Base-by-base conservation (phyloP, 257 asterid genomes). In the Verbascum thapsus region DNA sequence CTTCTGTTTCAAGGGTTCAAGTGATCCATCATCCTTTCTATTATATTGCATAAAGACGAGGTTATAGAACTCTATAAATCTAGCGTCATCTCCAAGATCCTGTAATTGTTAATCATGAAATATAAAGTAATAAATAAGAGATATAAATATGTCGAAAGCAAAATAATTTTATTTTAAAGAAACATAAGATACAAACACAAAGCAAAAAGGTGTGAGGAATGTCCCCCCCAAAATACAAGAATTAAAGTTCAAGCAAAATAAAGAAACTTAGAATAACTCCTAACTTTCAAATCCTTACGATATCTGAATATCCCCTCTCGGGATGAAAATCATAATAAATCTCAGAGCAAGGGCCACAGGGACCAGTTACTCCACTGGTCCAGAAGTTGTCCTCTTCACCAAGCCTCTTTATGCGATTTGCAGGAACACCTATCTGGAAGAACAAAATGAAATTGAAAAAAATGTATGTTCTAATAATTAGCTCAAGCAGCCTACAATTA, bases 321-420 rank as follows among this genome's bases (percentile, higher is more conserved):
- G 97, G 97, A 77, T 88, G 89, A 66, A 91, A 91, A 77, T 91
- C 98, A 30, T 88, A 91, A 81, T 91, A 91, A 67, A 91, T 61
- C 53, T 91, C 98, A 22, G 98, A 75, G 88, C 98, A 91, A 35
- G 98, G 97, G 62, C 98, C 98, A 61, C 97, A 88, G 4, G 98
- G 97, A 66, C 98, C 96, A 54, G 98, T 88, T 40, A 40, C 81
- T 76, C 98, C 98, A 76, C 96, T 86, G 40, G 95, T 86, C 98
- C 98, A 91, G 74, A 91, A 91, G 77, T 91, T 91, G 79, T 91
- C 98, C 61, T 91, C 95, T 67, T 83, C 87, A 54, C 96, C 98
- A 7, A 91, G 96, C 68, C 85, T 82, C 62, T 66, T 81, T 68
- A 91, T 91, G 49, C 88, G 95, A 38, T 83, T 39, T 44, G 77